Base-by-base conservation (phyloP, 305 asterid species). In the Fraxinus sp. region DNA sequence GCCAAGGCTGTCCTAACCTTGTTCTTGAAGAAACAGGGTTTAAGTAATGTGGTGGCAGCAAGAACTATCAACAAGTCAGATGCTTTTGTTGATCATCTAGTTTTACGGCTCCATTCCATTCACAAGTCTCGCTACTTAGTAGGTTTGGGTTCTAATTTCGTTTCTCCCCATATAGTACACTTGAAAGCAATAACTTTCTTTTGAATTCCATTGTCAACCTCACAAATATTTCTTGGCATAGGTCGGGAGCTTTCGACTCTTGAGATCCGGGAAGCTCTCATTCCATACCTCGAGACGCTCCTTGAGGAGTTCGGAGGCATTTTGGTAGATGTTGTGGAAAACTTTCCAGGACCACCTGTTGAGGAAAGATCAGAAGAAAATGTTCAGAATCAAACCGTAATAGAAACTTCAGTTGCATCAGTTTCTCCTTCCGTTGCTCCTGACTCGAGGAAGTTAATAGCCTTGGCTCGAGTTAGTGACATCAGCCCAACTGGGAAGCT, bases 211-310 rank as follows among this genome's bases (percentile, higher is more conserved):
- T 52, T 44, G 20, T 18, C 35, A 79, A 82, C 20, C 26, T 77
- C 73, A 24, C 55, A 20, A 41, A 55, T 83, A 39, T 81, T 52
- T 57, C 84, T 74, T 77, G 71, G 55, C 32, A 62, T 82, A 95
- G 99, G 99, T 59, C 89, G 98, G 71, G 98, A 94, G 86, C 98
- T 95, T 82, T 93, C 99, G 35, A 94, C 98, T 28, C 93, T 93
- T 62, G 98, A 95, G 90, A 95, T 95, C 70, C 89, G 98, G 83
- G 97, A 93, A 36, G 94, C 99, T 81, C 97, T 95, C 57, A 91
- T 86, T 81, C 97, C 98, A 2, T 94, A 92, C 89, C 97, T 95
- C 18, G 92, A 93, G 83, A 85, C 90, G 33, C 91, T 93, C 81
- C 93, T 86, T 9, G 94, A 92, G 81, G 97, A 94, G 83, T 89